Evolutionary conservation across 2,329 filamentous ascomycete species (phyloP).

Genomic region (Scopulariopsis brevicaulis): DNA sequence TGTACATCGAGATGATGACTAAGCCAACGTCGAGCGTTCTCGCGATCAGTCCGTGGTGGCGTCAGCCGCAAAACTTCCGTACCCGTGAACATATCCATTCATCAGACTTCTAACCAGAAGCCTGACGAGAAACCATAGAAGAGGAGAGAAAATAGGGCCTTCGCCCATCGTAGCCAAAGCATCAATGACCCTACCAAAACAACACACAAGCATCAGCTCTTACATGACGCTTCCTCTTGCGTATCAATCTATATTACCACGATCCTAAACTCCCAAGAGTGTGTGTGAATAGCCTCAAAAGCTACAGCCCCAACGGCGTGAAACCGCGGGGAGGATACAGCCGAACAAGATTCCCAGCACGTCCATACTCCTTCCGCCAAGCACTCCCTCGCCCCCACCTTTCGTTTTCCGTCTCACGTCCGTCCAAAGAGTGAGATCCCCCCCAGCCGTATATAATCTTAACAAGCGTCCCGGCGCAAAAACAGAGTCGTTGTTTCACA

Average conservation of each 20-base stretch:
- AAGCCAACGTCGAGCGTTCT: neutral
- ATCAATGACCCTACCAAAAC: neutral
- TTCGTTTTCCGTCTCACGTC: neutral
- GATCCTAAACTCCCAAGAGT: neutral
- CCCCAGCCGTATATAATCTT: conserved; percentile 3
- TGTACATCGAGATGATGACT: neutral
- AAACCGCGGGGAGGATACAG: neutral
- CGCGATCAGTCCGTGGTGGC: too few relatives aligned
- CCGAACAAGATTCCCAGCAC: neutral
- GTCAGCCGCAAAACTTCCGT: too few relatives aligned
- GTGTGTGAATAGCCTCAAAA: neutral
- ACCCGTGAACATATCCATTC: too few relatives aligned
- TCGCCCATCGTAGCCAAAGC: neutral
- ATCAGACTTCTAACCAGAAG: too few relatives aligned
- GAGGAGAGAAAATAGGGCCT: neutral
- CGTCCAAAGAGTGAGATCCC: neutral
- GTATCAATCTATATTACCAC: neutral
- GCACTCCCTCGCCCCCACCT: neutral
- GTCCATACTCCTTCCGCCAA: neutral
- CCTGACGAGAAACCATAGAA: neutral
- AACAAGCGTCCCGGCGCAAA: neutral
- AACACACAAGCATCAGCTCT: neutral
- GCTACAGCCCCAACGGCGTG: neutral
- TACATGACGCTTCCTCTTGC: neutral
- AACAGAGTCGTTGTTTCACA: neutral